Evolutionary conservation across 1,284 basidiomycete genomes (phyloP).

Genomic region (Gomphus bonarii): DNA sequence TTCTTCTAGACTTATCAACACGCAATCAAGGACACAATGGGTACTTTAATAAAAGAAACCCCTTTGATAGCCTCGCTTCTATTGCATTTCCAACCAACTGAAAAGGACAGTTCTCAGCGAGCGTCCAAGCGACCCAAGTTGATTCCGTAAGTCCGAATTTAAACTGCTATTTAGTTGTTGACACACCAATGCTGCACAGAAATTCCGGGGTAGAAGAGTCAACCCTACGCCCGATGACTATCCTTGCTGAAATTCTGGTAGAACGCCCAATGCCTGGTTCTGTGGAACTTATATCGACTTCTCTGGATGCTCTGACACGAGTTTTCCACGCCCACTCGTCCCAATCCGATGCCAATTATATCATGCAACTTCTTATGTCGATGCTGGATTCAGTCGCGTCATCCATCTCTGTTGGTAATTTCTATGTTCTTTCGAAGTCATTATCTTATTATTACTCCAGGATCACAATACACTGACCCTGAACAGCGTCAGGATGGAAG

Average conservation of each 20-base stretch:
- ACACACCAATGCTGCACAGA: not conserved
- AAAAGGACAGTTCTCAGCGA: constrained; percentile 32
- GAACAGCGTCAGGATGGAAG: constrained; percentile 57
- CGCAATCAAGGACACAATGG: constrained; percentile 39
- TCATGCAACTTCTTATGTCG: constrained; percentile 82
- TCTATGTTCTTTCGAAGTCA: not conserved
- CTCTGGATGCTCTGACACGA: constrained; percentile 68
- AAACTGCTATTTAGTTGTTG: not conserved
- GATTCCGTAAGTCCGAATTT: constrained; percentile 34
- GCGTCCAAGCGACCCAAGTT: constrained; percentile 54
- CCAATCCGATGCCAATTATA: constrained; percentile 61
- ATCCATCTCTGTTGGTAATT: constrained; percentile 41
- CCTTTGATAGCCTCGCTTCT: constrained; percentile 52
- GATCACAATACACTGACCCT: constrained; percentile 28
- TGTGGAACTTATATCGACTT: constrained; percentile 57
- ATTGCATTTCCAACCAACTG: constrained; percentile 36
- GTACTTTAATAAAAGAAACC: constrained; percentile 36
- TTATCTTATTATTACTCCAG: not conserved
- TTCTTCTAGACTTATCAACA: constrained; percentile 7
- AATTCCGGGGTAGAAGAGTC: constrained; percentile 15
- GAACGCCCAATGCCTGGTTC: constrained; percentile 56
- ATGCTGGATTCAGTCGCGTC: constrained; percentile 64
- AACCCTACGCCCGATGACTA: constrained; percentile 37
- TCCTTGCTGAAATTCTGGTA: constrained; percentile 65
- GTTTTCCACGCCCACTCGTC: constrained; percentile 46